These are phyloP conservation scores for Cladosporium cucumerinum DNA, from an alignment of 2,329 filamentous ascomycete species.

Conservation along the genomic window DNA sequence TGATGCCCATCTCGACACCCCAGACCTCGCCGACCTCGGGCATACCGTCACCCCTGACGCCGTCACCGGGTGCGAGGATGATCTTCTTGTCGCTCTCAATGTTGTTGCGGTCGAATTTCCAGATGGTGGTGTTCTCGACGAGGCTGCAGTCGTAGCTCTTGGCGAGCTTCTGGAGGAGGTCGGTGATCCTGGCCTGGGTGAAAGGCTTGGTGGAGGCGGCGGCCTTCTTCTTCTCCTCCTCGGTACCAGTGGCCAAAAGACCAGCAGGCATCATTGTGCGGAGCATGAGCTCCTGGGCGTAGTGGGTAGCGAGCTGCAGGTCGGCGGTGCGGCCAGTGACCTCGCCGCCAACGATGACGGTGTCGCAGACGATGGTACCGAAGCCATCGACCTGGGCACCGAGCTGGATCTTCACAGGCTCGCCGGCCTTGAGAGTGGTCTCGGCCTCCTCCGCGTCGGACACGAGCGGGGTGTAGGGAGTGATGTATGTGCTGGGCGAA, in stretches of 20 bases:
- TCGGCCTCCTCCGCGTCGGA: slow-evolving; percentile 83
- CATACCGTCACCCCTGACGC: slow-evolving; percentile 83
- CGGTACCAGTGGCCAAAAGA: slow-evolving; percentile 73
- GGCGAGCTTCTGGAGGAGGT: slow-evolving; percentile 83
- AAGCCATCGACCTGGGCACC: slow-evolving; percentile 98
- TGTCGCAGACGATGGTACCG: slow-evolving; percentile 93
- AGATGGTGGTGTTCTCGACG: slow-evolving; percentile 97
- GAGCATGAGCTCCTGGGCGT: slow-evolving; percentile 91
- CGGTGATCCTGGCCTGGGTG: slow-evolving; percentile 81
- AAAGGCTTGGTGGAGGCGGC: slow-evolving; percentile 73
- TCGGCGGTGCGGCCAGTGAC: slow-evolving; percentile 74
- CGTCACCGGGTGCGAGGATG: slow-evolving; percentile 80
- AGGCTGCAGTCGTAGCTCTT: slow-evolving; percentile 88
- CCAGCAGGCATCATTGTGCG: slow-evolving; percentile 90
- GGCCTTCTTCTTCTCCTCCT: slow-evolving; percentile 88
- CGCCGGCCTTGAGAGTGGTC: slow-evolving; percentile 73
- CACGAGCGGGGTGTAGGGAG: slow-evolving; percentile 89
- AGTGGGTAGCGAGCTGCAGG: slow-evolving; percentile 84
- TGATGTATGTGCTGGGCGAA: slow-evolving; percentile 90
- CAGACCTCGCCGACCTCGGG: slow-evolving; percentile 91
- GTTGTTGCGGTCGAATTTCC: slow-evolving; percentile 94
- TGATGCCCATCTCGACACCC: slow-evolving; percentile 95
- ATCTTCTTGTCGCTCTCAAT: slow-evolving; percentile 99
- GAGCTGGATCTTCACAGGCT: slow-evolving; percentile 96
- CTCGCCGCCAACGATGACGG: slow-evolving; percentile 67